Evolutionary conservation across 2,329 filamentous ascomycete genomes (phyloP).

Genomic region (Westerdykella sp.): DNA sequence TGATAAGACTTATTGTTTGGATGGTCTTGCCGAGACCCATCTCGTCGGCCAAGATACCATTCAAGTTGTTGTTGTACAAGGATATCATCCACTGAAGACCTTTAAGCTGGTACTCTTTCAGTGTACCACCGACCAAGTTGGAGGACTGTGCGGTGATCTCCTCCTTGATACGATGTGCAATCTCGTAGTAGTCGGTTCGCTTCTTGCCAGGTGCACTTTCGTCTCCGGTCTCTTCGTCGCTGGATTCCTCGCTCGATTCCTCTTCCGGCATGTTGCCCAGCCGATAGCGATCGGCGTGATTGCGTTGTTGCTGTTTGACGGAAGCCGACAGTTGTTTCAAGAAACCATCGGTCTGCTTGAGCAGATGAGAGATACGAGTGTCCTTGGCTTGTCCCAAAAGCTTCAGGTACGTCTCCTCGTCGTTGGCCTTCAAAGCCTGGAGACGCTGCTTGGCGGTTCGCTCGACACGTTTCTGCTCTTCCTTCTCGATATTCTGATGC

Average conservation of each 20-base stretch:
- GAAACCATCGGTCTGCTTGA: slow-evolving; percentile 97
- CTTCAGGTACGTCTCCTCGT: slow-evolving; percentile 98
- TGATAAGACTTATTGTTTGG: slow-evolving; percentile 95
- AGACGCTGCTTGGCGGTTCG: slow-evolving; percentile 98
- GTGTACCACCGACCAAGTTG: slow-evolving; percentile 81
- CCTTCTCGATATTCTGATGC: slow-evolving; percentile 95
- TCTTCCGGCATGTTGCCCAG: slow-evolving; percentile 51
- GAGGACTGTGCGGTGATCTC: slow-evolving; percentile 75
- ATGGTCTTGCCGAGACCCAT: slow-evolving; percentile 99
- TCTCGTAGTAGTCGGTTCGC: slow-evolving; percentile 98
- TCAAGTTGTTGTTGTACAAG: slow-evolving; percentile 99
- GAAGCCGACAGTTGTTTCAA: slow-evolving; percentile 90
- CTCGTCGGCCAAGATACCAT: slow-evolving; percentile 96
- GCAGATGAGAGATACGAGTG: slow-evolving; percentile 94
- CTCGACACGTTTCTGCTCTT: slow-evolving; percentile 98
- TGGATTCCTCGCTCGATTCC: slow-evolving; percentile 43
- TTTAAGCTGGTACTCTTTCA: slow-evolving; percentile 98
- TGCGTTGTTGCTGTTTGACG: slow-evolving; percentile 88
- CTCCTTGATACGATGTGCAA: slow-evolving; percentile 93
- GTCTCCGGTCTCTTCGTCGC: slow-evolving; percentile 60
- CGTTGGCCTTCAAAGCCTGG: slow-evolving; percentile 95
- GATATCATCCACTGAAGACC: slow-evolving; percentile 99
- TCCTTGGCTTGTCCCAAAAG: slow-evolving; percentile 97
- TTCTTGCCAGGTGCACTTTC: slow-evolving; percentile 60
- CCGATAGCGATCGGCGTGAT: slow-evolving; percentile 71